Evolutionary conservation across 2,329 filamentous ascomycete species (phyloP), one percentile per base, ranked within the genome.

Genomic region (Dactylellina drechsleri): DNA sequence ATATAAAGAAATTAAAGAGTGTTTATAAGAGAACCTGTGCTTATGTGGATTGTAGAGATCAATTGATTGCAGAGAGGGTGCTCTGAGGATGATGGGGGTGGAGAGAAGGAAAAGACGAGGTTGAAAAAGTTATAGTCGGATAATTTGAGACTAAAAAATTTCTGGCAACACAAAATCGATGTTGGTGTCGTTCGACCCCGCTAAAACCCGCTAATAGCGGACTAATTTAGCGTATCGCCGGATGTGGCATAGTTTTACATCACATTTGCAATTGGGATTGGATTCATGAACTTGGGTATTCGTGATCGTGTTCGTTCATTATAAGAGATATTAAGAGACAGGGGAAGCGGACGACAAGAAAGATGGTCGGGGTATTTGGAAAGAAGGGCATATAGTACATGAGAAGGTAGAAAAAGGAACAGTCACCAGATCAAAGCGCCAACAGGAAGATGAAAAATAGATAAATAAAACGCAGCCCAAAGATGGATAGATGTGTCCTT

Each of bases 241-340:
- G 20, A 65, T 53, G 43, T 18, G 47, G 60, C n/a, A 13, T 41
- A 36, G 31, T 36, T 36, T 36, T 36, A 36, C 10, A 36, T 36
- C 31, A 36, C 31, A 10, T 7, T n/a, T 18, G 13, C 18, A 47
- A 31, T n/a, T 40, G 43, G 20, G 47, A 12, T 15, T 41, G 2
- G 15, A 49, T 15, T 1, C 18, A 49, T 10, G 6, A 36, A 5
- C 31, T 26, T 12, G 31, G 40, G 41, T 45, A 31, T 36, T 67
- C 54, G 47, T 67, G 53, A 47, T 52, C 15, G 53, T 59, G 31
- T 36, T 67, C 64, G 31, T 36, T 67, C 64, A 67, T 67, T 67
- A 47, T 23, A 16, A 60, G 49, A 54, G 13, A 47, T n/a, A 12
- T 58, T 43, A 31, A 56, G 15, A 47, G 28, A 40, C 49, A 47